Base-by-base conservation (phyloP, 129 eudicot genomes). In the Escallonia herrerae region DNA sequence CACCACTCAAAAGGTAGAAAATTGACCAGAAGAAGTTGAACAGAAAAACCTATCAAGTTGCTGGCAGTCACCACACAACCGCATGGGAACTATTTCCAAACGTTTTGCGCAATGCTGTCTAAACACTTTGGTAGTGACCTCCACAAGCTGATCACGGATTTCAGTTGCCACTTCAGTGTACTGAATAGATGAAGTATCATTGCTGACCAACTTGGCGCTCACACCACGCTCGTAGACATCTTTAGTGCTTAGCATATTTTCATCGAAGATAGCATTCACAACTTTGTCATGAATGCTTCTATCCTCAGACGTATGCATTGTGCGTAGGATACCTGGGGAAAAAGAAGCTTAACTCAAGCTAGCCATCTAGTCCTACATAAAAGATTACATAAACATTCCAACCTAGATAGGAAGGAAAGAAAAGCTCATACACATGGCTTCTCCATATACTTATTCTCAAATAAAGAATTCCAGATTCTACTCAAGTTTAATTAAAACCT, bases 281-380 rank as follows among this genome's bases (percentile, higher is more conserved):
- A 91, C 81, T 83, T 85, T 91, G 68, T 91, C 96, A 67, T 89
- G 84, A 37, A 85, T 64, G 71, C 84, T 79, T 40, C 85, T 79
- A 70, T 91, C 97, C 64, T 91, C 97, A 11, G 96, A 83, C 72
- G 72, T 83, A 73, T 88, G 89, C 84, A 91, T 91, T 52, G 89
- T 87, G 46, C 96, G 79, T 44, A 91, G 76, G 33, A 91, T 74
- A 76, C 81, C 97, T 91, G 80, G 53, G 71, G 8, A 55, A 39
- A 40, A 4, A 7, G 40, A 9, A 14, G 37, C 14, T 46, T 22
- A 2, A 47, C 5, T 44, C 41, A 40, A 60, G 44, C 12, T 45
- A 45, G 6, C 9, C 33, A 22, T 22, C 33, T 22, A 22, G 33
- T 22, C 33, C 49, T 5, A 45, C 49, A 45, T 45, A 8, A 8